Conservation (phyloP, 192 early-diverging fungal genomes). For the Gorgonomyces haynaldii region DNA sequence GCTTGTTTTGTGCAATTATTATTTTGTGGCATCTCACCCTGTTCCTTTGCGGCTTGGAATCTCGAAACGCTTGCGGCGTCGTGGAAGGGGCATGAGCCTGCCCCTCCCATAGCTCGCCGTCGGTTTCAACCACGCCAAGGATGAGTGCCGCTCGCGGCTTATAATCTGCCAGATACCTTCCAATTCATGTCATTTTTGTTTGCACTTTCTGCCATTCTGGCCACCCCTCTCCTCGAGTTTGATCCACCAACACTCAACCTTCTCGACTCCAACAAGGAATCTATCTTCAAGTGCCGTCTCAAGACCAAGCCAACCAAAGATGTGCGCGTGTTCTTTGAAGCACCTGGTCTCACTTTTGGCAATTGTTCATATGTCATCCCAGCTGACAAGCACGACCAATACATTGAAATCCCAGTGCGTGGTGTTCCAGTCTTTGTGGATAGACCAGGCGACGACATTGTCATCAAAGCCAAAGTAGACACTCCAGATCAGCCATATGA, state of each 20-base stretch:
- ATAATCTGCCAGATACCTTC: too few species aligned
- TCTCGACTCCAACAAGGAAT: background rate
- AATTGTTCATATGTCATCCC: background rate
- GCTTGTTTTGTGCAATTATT: too few species aligned
- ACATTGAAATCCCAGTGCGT: background rate
- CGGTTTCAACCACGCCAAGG: too few species aligned
- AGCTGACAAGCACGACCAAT: background rate
- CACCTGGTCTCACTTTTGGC: background rate
- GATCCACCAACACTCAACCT: background rate
- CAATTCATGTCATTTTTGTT: too few species aligned
- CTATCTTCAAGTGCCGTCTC: background rate
- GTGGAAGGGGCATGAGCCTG: too few species aligned
- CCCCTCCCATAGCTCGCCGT: too few species aligned
- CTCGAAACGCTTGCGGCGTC: too few species aligned
- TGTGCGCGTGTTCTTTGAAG: conserved; percentile 1
- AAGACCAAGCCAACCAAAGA: background rate
- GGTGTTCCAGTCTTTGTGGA: background rate
- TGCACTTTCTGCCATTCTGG: too few species aligned
- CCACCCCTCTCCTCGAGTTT: background rate
- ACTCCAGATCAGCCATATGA: background rate
- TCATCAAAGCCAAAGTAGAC: background rate
- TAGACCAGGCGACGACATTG: background rate
- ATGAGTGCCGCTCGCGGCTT: too few species aligned
- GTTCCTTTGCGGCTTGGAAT: too few species aligned
- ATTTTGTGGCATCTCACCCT: too few species aligned